A percentile compares a stretch with the other conserved stretches of the same genome.
These are phyloP conservation scores for Stropharia rugosoannulata DNA, from an alignment of 768 basidiomycete species.

Conservation along the genomic window DNA sequence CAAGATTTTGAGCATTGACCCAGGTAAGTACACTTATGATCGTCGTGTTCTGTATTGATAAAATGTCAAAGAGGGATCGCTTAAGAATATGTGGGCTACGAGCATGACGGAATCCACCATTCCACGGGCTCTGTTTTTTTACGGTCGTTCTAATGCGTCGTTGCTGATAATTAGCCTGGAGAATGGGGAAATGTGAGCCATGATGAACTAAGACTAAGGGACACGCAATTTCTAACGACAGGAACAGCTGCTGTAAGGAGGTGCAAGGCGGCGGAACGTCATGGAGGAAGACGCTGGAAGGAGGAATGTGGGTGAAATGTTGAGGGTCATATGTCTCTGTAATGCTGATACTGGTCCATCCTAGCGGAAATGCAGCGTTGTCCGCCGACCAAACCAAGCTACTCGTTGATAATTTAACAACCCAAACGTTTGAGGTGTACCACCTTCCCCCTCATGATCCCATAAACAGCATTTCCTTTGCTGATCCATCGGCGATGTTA, in stretches of 20 bases:
- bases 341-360: not conserved
- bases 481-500: not conserved
- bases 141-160: not conserved
- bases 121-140: conserved; percentile 7
- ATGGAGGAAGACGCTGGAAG: conserved; percentile 5
- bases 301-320: conserved; percentile 8
- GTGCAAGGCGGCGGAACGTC: not conserved
- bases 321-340: not conserved
- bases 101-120: not conserved
- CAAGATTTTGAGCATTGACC: not conserved
- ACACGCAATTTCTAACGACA: not conserved
- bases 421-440: conserved; percentile 5
- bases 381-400: conserved; percentile 1
- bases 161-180: conserved; percentile 1
- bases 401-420: conserved; percentile 3
- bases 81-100: not conserved
- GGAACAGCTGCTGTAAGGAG: conserved; percentile 1
- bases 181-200: conserved; percentile 6
- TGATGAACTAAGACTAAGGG: not conserved
- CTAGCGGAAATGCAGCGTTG: conserved; percentile 6
- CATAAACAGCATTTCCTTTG: not conserved
- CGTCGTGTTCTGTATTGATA: no score
- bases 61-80: not conserved
- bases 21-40: not conserved
- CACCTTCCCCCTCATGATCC: not conserved